Conservation (phyloP, 495 filamentous ascomycete species). For the Sordaria brevicollis region DNA sequence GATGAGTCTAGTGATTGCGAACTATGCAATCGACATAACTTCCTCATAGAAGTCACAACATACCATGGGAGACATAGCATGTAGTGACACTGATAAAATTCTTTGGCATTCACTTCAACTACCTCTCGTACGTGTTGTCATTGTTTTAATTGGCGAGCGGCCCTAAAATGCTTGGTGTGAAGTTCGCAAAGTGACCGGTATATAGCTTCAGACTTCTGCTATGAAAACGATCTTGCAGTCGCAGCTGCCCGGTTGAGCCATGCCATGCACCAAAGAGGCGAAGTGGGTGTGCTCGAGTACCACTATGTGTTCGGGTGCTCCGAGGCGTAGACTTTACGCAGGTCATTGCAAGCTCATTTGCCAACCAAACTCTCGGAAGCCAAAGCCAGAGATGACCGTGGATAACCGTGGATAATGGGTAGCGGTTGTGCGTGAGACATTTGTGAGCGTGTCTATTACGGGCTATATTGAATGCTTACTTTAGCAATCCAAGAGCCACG, state of each 20-base stretch:
- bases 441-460: no score
- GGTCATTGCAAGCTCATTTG: not conserved
- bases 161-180: not conserved
- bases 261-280: not conserved
- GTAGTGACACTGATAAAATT: not conserved
- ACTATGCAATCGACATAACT: not conserved
- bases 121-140: no score
- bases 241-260: not conserved
- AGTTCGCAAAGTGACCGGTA: not conserved
- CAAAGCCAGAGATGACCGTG: not conserved
- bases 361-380: not conserved
- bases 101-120: no score
- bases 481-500: no score
- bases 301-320: not conserved
- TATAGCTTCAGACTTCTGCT: not conserved
- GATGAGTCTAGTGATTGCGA: not conserved
- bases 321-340: not conserved
- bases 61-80: not conserved
- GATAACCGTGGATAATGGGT: not conserved
- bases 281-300: not conserved
- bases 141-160: no score
- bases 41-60: not conserved
- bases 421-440: not conserved
- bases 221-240: not conserved
- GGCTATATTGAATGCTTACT: no score